Conservation (phyloP, 1,284 basidiomycete species). For the Coriolopsis trogii region DNA sequence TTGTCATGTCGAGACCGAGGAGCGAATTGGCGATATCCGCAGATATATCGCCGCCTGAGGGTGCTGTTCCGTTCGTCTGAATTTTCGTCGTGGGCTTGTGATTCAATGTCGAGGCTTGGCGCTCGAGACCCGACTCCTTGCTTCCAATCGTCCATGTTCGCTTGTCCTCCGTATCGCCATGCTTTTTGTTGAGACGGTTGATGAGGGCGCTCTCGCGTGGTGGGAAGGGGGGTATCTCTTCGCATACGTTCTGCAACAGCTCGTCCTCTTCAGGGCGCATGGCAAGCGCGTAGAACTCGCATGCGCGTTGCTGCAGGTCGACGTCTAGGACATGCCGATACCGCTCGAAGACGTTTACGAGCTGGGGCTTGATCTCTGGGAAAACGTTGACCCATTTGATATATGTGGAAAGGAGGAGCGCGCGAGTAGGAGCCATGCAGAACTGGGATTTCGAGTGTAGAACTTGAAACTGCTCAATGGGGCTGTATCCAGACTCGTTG, state of each 20-base stretch:
- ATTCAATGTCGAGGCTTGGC: slow-evolving; percentile 55
- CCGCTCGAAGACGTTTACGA: slow-evolving; percentile 95
- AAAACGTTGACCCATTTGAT: slow-evolving; percentile 99
- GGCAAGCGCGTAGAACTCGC: slow-evolving; percentile 92
- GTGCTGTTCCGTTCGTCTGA: slow-evolving; percentile 29
- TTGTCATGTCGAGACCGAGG: slow-evolving; percentile 79
- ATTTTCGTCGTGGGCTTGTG: slow-evolving; percentile 43
- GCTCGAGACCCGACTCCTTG: slow-evolving; percentile 86
- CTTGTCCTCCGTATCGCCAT: slow-evolving; percentile 90
- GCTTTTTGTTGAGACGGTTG: slow-evolving; percentile 85
- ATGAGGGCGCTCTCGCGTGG: slow-evolving; percentile 91
- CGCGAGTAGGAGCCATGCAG: slow-evolving; percentile 90
- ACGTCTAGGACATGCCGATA: slow-evolving; percentile 98
- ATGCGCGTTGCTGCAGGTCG: slow-evolving; percentile 97
- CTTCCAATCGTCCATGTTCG: slow-evolving; percentile 96
- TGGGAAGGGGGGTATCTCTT: slow-evolving; percentile 99
- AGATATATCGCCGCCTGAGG: slow-evolving; percentile 34
- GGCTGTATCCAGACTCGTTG: slow-evolving; percentile 91
- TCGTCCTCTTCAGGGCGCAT: slow-evolving; percentile 87
- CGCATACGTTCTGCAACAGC: slow-evolving; percentile 91
- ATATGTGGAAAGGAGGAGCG: slow-evolving; percentile 94
- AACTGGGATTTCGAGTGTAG: slow-evolving; percentile 96
- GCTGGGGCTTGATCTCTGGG: slow-evolving; percentile 95
- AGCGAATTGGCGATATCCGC: slow-evolving; percentile 76
- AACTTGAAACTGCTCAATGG: slow-evolving; percentile 93